These are phyloP conservation scores for Gossypium bickii DNA, from an alignment of 345 rosid genomes.

Conservation along the genomic window DNA sequence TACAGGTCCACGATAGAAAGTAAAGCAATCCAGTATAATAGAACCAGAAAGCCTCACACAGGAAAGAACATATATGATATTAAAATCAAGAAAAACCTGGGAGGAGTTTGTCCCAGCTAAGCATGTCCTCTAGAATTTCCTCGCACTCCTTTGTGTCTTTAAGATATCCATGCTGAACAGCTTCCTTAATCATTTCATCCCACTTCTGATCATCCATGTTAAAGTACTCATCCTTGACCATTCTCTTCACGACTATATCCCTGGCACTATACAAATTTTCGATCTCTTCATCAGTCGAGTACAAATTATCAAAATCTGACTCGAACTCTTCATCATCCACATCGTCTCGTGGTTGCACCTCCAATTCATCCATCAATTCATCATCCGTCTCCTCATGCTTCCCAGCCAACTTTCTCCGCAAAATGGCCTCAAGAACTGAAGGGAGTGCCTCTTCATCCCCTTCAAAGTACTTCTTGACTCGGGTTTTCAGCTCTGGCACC, in stretches of 20 bases:
- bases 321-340: slow-evolving; percentile 62
- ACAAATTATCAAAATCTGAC: slow-evolving; percentile 63
- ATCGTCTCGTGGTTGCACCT: slow-evolving; percentile 42
- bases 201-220: slow-evolving; percentile 83
- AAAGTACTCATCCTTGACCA: slow-evolving; percentile 58
- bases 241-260: slow-evolving; percentile 44
- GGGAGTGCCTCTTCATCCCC: slow-evolving; percentile 76
- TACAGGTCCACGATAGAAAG: not conserved
- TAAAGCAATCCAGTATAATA: not conserved
- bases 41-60: not conserved
- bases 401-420: slow-evolving; percentile 42
- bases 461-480: slow-evolving; percentile 62
- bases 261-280: slow-evolving; percentile 62
- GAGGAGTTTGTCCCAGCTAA: slow-evolving; percentile 86
- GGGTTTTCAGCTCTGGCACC: slow-evolving; percentile 56
- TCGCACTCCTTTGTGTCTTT: slow-evolving; percentile 81
- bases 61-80: slow-evolving; percentile 1
- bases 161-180: slow-evolving; percentile 49
- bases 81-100: slow-evolving; percentile 44
- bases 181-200: slow-evolving; percentile 77
- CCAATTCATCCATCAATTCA: slow-evolving; percentile 52
- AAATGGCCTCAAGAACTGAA: slow-evolving; percentile 54
- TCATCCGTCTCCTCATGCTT: slow-evolving; percentile 81
- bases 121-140: slow-evolving; percentile 79
- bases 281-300: slow-evolving; percentile 68